Percentiles rank a stretch among this genome's conserved stretches.
phyloP scores from a whole-genome alignment of 768 basidiomycete species.

The Dentipellis sp. region DNA sequence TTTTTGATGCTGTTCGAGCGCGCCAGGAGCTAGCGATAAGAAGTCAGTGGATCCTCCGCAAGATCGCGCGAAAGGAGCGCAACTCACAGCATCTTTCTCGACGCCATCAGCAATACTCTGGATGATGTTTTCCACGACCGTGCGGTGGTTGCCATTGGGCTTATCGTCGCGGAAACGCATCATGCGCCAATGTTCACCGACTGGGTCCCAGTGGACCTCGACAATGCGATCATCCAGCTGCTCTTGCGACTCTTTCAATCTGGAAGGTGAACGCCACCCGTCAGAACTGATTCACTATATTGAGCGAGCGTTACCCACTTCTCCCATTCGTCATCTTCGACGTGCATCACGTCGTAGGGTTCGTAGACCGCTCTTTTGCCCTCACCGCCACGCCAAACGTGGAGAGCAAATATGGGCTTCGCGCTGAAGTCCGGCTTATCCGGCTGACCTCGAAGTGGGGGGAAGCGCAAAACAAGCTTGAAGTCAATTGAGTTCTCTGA shows the following conservation, averaged over 20 bases:
- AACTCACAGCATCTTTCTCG: slow-evolving; percentile 72
- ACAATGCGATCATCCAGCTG: slow-evolving; percentile 92
- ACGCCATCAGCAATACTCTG: slow-evolving; percentile 91
- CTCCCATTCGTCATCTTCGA: slow-evolving; percentile 92
- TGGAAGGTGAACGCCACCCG: slow-evolving; percentile 24
- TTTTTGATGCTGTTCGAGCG: slow-evolving; percentile 55
- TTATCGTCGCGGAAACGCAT: slow-evolving; percentile 96
- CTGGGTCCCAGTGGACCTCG: slow-evolving; percentile 85
- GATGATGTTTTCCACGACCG: slow-evolving; percentile 81
- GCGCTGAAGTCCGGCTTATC: slow-evolving; percentile 67
- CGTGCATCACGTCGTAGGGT: slow-evolving; percentile 75
- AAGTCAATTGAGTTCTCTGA: slow-evolving; percentile 98
- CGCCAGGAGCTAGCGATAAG: slow-evolving; percentile 47
- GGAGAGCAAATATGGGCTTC: slow-evolving; percentile 79
- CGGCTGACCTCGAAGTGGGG: slow-evolving; percentile 45
- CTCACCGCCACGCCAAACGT: slow-evolving; percentile 74
- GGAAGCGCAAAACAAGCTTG: slow-evolving; percentile 91
- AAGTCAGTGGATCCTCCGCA: slow-evolving; percentile 6
- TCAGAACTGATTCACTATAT: slow-evolving; percentile 1
- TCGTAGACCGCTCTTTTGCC: slow-evolving; percentile 55
- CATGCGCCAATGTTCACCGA: slow-evolving; percentile 67
- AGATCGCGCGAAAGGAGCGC: not conserved
- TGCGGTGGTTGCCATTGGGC: slow-evolving; percentile 80
- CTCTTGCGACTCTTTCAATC: slow-evolving; percentile 76
- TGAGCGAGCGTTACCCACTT: slow-evolving; percentile 39